Base-by-base conservation (phyloP, 768 basidiomycete genomes). In the Auriscalpium vulgare region DNA sequence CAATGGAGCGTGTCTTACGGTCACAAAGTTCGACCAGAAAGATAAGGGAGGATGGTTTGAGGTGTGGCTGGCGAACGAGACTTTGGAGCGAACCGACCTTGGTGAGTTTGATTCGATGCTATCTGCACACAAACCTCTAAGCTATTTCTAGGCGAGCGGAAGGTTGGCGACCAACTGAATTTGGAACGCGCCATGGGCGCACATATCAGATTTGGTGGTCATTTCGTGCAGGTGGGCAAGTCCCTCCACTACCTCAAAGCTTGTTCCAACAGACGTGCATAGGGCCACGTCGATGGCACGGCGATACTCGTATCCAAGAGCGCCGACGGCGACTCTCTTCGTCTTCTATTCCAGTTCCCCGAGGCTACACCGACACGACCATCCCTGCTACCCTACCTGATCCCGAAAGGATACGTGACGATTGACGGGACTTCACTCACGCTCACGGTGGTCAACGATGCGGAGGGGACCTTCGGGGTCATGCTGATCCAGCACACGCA, bases 401-500 rank as follows among this genome's bases (percentile, higher is more conserved):
- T 98, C 58, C 83, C 86, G 34, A 99, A 99, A 69, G 97, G 97
- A 54, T 99, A 93, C 70, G 78, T 98, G 58, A 83, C 94, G 10
- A 82, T 99, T 62, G 97, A 99, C 67, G 97, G 97, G 16, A 82
- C 94, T 8, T 97, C 94, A 7, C 78, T 99, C 46, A 99, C 97
- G 2, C 63, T 99, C 63, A 97, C 94, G 0, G 74, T 74, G 35
- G 92, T 98, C 36, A 71, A 84, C 70, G 83, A 88, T 68, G 59
- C 64, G 23, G 65, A 75, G 57, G 68, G 81, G 40, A 81, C 73
- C 45, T 95, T 98, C 66, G 84, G 85, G 37, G 80, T 99, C 51
- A 98, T 98, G 95, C 81, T 99, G 61, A 95, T 99, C 71, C 82
- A 82, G 63, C 95, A 98, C 71, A 95, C 92, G 10, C 95, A 97